A percentile compares a stretch with the other conserved stretches of the same genome.
Evolutionary conservation across 352 stramenopile species (phyloP).

Genomic region (Phytophthora foliorum): DNA sequence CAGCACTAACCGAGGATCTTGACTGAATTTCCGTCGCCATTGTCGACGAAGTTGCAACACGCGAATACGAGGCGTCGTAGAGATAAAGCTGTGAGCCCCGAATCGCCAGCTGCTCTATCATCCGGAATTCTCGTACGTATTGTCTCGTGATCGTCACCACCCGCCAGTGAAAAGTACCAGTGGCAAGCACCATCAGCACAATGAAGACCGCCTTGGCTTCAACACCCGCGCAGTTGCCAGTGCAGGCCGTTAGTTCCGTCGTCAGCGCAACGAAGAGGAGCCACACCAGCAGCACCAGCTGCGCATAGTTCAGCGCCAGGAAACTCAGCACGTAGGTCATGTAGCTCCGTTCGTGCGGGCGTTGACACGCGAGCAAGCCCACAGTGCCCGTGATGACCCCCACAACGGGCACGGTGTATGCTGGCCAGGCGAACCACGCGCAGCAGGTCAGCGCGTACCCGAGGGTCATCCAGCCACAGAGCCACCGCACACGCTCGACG

Average conservation of each 20-base stretch:
- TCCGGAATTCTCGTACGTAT: slow-evolving; percentile 49
- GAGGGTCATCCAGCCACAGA: slow-evolving; percentile 46
- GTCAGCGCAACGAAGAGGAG: slow-evolving; percentile 35
- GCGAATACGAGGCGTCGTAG: slow-evolving; percentile 20
- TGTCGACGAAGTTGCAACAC: slow-evolving; percentile 19
- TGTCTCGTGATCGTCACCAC: slow-evolving; percentile 35
- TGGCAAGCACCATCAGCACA: slow-evolving; percentile 36
- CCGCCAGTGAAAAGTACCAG: slow-evolving; percentile 40
- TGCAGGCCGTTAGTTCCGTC: slow-evolving; percentile 29
- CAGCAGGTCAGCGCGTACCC: slow-evolving; percentile 47
- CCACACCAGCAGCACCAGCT: slow-evolving; percentile 36
- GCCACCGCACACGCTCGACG: slow-evolving; percentile 48
- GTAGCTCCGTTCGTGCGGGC: slow-evolving; percentile 36
- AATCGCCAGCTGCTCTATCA: slow-evolving; percentile 32
- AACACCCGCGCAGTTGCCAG: slow-evolving; percentile 12
- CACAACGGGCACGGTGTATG: slow-evolving; percentile 39
- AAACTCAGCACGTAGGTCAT: slow-evolving; percentile 44
- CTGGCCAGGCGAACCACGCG: slow-evolving; percentile 40
- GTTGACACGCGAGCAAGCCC: slow-evolving; percentile 41
- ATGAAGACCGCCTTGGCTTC: slow-evolving; percentile 37
- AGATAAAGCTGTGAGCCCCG: neutral
- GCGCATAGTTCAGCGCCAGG: slow-evolving; percentile 46
- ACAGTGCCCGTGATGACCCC: slow-evolving; percentile 38
- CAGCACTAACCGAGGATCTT: slow-evolving; percentile 17
- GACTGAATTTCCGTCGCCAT: slow-evolving; percentile 30